Conservation (phyloP, 257 asterid genomes). For the Nicotiana noctiflora region DNA sequence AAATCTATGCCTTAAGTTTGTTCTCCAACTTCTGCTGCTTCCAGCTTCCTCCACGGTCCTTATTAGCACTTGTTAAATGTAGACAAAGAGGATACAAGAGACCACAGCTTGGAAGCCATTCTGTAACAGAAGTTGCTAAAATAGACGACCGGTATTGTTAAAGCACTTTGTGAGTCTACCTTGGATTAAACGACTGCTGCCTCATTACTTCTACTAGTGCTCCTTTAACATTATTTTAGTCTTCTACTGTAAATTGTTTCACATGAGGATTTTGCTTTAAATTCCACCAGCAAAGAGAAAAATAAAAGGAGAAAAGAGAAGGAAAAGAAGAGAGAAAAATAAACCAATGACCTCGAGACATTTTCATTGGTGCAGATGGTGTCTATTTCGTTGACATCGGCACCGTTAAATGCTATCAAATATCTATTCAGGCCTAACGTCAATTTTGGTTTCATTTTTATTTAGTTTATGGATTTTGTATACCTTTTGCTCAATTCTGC, state of each 20-base stretch:
- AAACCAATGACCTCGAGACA: neutral
- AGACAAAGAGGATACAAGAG: no score
- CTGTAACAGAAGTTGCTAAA: no score
- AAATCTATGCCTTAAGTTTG: no score
- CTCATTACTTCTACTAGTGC: no score
- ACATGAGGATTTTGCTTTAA: neutral
- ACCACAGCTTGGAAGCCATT: no score
- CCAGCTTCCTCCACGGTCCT: neutral
- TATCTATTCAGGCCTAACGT: neutral
- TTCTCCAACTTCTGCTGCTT: no score
- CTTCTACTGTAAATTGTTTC: neutral
- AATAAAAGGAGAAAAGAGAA: neutral
- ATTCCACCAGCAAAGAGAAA: neutral
- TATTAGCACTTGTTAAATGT: neutral
- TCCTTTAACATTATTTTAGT: no score
- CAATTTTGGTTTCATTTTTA: neutral
- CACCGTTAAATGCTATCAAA: neutral
- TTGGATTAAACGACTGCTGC: no score
- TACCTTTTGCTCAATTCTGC: neutral
- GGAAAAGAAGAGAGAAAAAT: neutral
- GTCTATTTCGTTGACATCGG: neutral
- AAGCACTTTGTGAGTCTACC: no score
- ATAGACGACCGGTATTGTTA: no score
- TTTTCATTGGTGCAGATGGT: neutral
- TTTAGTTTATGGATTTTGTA: neutral